These are phyloP conservation scores for Cladosporium colombiae DNA, from an alignment of 2,329 filamentous ascomycete genomes.

Conservation along the genomic window DNA sequence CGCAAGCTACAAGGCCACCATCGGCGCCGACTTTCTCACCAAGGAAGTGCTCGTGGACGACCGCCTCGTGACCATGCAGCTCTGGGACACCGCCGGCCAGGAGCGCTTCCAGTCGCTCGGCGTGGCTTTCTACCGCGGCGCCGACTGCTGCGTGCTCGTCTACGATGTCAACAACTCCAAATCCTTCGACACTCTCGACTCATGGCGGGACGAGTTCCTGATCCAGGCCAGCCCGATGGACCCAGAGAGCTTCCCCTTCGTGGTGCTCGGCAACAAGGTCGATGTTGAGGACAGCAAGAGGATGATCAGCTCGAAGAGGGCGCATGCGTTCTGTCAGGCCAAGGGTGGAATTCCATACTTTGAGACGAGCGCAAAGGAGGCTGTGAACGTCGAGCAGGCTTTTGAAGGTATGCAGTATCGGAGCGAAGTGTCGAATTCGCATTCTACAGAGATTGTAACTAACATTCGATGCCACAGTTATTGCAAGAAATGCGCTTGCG, in stretches of 20 bases:
- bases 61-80: constrained; percentile 97
- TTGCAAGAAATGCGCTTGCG: constrained; percentile 89
- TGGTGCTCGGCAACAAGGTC: constrained; percentile 98
- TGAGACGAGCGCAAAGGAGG: constrained; percentile 98
- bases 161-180: constrained; percentile 99
- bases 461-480: constrained; percentile 60
- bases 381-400: constrained; percentile 92
- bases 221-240: constrained; percentile 97
- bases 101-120: constrained; percentile 97
- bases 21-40: constrained; percentile 96
- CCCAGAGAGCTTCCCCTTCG: constrained; percentile 96
- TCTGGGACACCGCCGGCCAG: constrained; percentile 97
- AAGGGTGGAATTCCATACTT: constrained; percentile 98
- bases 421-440: not conserved
- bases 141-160: constrained; percentile 96
- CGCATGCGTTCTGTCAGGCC: constrained; percentile 95
- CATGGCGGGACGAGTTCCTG: constrained; percentile 97
- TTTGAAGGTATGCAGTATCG: constrained; percentile 57
- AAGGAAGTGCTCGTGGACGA: constrained; percentile 98
- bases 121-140: constrained; percentile 95
- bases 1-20: constrained; percentile 98
- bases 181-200: constrained; percentile 97
- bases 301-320: constrained; percentile 91
- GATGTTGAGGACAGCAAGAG: constrained; percentile 97
- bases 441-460: not conserved